Percentiles rank a stretch among this genome's conserved stretches.
These are phyloP conservation scores for Boechera stricta DNA, from an alignment of 345 rosid species.

Conservation along the genomic window DNA sequence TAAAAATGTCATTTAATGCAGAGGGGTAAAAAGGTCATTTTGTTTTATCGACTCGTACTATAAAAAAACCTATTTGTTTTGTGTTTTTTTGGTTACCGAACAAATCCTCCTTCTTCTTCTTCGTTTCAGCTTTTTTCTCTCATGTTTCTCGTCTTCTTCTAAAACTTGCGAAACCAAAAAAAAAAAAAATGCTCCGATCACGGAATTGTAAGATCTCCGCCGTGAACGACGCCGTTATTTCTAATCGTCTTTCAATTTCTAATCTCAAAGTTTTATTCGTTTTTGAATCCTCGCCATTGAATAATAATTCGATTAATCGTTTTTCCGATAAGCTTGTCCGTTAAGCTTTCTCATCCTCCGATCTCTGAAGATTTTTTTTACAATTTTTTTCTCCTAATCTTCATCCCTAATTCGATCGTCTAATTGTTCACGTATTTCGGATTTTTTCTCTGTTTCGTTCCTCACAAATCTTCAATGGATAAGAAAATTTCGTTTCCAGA, in stretches of 20 bases:
- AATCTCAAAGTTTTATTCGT: slow-evolving; percentile 45
- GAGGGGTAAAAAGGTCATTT: slow-evolving; percentile 28
- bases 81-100: neutral
- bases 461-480: slow-evolving; percentile 49
- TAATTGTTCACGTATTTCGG: slow-evolving; percentile 32
- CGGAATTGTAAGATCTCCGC: slow-evolving; percentile 37
- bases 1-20: slow-evolving; percentile 1
- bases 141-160: slow-evolving; percentile 37
- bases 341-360: slow-evolving; percentile 50
- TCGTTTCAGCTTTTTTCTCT: slow-evolving; percentile 1
- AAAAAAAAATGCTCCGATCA: slow-evolving; percentile 44
- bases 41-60: neutral
- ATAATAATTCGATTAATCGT: slow-evolving; percentile 36
- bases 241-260: slow-evolving; percentile 39
- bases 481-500: slow-evolving; percentile 36
- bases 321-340: slow-evolving; percentile 53
- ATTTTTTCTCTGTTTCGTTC: slow-evolving; percentile 14
- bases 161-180: neutral
- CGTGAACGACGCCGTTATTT: slow-evolving; percentile 36
- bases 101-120: neutral
- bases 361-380: slow-evolving; percentile 60
- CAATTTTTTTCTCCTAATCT: slow-evolving; percentile 58
- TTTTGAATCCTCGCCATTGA: slow-evolving; percentile 43
- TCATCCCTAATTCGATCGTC: slow-evolving; percentile 53
- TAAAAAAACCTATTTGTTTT: slow-evolving; percentile 27